phyloP scores from a whole-genome alignment of 345 rosid species.

The Eucalyptus pauciflora region DNA sequence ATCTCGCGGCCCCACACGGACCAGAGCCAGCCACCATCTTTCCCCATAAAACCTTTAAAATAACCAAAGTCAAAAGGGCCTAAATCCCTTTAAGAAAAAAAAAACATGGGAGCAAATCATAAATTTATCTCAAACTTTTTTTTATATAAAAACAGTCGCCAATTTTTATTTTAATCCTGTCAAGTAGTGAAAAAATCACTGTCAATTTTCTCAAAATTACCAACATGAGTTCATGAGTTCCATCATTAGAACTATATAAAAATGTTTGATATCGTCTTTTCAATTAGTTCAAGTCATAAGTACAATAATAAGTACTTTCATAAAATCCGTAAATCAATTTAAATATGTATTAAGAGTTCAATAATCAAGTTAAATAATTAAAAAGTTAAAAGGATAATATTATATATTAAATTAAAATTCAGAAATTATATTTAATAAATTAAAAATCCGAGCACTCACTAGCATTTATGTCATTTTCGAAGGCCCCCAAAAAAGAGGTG shows the following conservation, averaged over 20 bases:
- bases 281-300: no score
- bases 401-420: no score
- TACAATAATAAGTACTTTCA: no score
- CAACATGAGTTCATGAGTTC: no score
- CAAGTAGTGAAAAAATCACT: no score
- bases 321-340: no score
- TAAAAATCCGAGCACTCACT: background rate
- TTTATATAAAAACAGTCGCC: background rate
- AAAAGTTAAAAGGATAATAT: no score
- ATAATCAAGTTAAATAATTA: no score
- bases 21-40: background rate
- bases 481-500: background rate
- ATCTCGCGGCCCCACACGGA: background rate
- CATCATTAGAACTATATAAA: no score
- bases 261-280: rapidly evolving
- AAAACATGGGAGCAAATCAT: background rate
- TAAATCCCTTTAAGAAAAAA: background rate
- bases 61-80: background rate
- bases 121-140: background rate
- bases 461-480: background rate
- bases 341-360: rapidly evolving
- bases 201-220: no score
- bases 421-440: no score
- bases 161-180: background rate
- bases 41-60: background rate